Evolutionary conservation across 2,329 filamentous ascomycete genomes (phyloP), one percentile per base, ranked within the genome.

Genomic region (Talaromyces verruculosus): DNA sequence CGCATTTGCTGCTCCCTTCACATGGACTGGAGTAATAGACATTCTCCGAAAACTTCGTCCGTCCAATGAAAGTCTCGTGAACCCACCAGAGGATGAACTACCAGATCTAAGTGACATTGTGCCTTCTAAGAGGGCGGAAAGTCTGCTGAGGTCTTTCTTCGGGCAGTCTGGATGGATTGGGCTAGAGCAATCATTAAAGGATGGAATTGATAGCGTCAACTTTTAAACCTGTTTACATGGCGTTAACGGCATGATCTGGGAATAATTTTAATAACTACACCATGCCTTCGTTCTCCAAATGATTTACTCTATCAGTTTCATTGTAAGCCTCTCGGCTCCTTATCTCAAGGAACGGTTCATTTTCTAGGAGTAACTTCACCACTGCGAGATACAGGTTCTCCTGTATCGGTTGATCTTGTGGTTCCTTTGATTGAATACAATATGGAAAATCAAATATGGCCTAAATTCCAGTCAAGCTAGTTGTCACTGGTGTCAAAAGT

Each of bases 1-100:
- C 70, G 85, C 75, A 1, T 86, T 83, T 58, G 83, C 81, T 0
- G 74, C 78, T 2, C 79, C 78, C 0, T 84, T 78, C 66, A 84
- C 77, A 59, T 83, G 78, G 72, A 83, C 84, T 51, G 71, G 79
- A 1, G 68, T 77, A 1, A 68, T 84, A 13, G 71, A 68, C 1
- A 73, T 79, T 3, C 70, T 82, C 59, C 72, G 77, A 25, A 76
- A 78, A 59, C 51, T 79, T 6, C 76, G 76, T 62, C 83, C 84
- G 0, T 72, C 79, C 2, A 76, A 55, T 45, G n/a, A 73, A 51
- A 67, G 68, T 15, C 78, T 83, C 61, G 65, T 71, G 4, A 66
- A 74, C 35, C 69, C 74, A 61, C 65, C 72, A 6, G 65, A 67
- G 8, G 67, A 73, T 55, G 49, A 71, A n/a, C 68, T 68, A 7